Percentiles rank a stretch among this genome's conserved stretches.
phyloP scores from a whole-genome alignment of 345 rosid genomes.

The Rubroshorea leprosula region DNA sequence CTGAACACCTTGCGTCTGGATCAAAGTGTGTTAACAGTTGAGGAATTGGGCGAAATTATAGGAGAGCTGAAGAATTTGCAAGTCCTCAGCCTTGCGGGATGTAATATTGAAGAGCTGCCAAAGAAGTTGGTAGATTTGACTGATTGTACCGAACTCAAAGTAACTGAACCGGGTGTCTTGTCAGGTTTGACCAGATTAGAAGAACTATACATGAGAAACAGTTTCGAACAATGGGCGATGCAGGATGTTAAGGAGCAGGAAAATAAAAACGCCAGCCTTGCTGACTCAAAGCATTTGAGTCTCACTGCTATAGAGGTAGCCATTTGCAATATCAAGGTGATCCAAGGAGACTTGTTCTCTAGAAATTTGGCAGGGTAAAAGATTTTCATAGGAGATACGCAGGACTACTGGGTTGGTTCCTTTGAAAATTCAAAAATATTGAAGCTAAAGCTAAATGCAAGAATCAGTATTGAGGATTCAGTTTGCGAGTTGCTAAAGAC shows the following conservation, averaged over 20 bases:
- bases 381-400: slow-evolving; percentile 17
- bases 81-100: slow-evolving; percentile 16
- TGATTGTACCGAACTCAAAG: not conserved
- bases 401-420: not conserved
- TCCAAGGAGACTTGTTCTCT: slow-evolving; percentile 7
- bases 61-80: slow-evolving; percentile 12
- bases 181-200: slow-evolving; percentile 16
- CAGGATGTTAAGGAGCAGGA: no score
- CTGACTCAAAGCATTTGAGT: slow-evolving; percentile 1
- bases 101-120: slow-evolving; percentile 4
- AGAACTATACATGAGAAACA: slow-evolving; percentile 13
- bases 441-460: slow-evolving; percentile 11
- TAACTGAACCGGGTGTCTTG: slow-evolving; percentile 11
- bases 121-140: slow-evolving; percentile 17
- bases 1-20: slow-evolving; percentile 22
- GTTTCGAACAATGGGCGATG: slow-evolving; percentile 3
- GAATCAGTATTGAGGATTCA: not conserved
- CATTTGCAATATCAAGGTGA: not conserved
- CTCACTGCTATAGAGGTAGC: slow-evolving; percentile 10
- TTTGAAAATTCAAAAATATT: slow-evolving; percentile 2
- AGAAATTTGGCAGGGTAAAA: slow-evolving; percentile 6
- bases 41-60: not conserved
- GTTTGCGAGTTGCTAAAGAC: not conserved
- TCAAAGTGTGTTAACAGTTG: not conserved
- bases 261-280: slow-evolving; percentile 17